phyloP scores from a whole-genome alignment of 2,329 filamentous ascomycete species.

The Thielaviopsis ethacetica region DNA sequence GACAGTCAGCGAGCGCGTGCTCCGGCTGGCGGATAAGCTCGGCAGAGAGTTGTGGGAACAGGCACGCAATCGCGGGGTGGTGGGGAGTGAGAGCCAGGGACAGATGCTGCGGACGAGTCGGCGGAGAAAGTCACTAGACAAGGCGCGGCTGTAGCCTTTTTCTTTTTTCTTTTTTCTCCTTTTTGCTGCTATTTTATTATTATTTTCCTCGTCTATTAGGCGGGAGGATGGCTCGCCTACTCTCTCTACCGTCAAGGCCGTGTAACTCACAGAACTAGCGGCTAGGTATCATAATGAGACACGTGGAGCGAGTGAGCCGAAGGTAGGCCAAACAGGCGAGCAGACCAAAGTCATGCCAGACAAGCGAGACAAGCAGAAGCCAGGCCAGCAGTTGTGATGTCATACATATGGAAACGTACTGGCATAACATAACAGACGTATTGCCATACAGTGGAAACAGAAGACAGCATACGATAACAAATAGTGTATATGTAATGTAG shows the following conservation, averaged over 20 bases:
- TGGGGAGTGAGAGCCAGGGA: constrained; percentile 22
- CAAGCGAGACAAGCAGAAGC: too few species aligned
- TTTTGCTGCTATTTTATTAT: background rate
- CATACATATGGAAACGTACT: too few species aligned
- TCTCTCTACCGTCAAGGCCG: background rate
- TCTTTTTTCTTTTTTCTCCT: too few species aligned
- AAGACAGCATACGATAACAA: background rate
- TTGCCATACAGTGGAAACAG: background rate
- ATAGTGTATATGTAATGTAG: background rate
- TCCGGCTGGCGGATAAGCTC: constrained; percentile 59
- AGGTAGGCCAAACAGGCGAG: background rate
- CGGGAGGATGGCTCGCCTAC: background rate
- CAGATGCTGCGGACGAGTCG: constrained; percentile 28
- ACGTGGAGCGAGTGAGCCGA: background rate
- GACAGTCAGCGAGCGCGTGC: constrained; percentile 68
- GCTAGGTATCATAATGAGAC: background rate
- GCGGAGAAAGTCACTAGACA: constrained; percentile 31
- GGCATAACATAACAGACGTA: too few species aligned
- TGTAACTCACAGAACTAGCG: background rate
- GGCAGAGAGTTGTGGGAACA: constrained; percentile 53
- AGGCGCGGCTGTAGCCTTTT: constrained; percentile 14
- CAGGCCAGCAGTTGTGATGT: background rate
- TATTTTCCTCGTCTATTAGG: background rate
- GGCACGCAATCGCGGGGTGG: constrained; percentile 36
- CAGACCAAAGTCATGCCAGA: too few species aligned